Evolutionary conservation across 352 stramenopile species (phyloP), one percentile per base, ranked within the genome.

Genomic region (Globisporangium paroecandrum): DNA sequence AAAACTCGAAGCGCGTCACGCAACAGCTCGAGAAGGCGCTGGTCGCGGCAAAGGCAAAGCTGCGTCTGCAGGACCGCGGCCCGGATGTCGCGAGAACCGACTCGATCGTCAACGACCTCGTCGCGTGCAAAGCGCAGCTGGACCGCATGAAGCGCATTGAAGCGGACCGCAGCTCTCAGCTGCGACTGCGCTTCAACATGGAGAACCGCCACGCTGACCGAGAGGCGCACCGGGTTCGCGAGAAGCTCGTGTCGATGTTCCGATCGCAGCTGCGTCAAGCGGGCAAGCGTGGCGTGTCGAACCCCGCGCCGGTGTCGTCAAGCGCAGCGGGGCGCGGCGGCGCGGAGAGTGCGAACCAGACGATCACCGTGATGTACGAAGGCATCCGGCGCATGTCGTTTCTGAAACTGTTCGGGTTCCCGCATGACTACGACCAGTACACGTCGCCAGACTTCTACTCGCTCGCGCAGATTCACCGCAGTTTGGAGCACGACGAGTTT

Each of bases 371-470:
- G n/a, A 62, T 74, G 1, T 79, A 72, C 18, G 80, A 91, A 41
- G 82, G 83, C 1, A 70, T 94, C 12, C 74, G 83, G 24, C 79
- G 80, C 25, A 68, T 94, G 34, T 73, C 77, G n/a, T 91, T 89
- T 58, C 78, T 89, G 69, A 89, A 86, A 58, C 62, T 89, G 6
- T 87, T 90, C 34, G 61, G 69, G 0, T 71, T 90, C 24, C 58
- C 71, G 15, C 81, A 79, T 56, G 81, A 80, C 68, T 83, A 82
- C 51, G 71, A 79, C 18, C 85, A 78, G 64, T 94, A 85, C 66
- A 58, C 68, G 15, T 89, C 84, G 18, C 68, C 78, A 7, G 76
- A 84, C 18, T 89, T 77, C 73, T 70, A 79, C 41, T 81, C 81
- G 29, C 67, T 78, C 10, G 70, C 77, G 1, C 66, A 69, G 8